Percentiles rank a stretch among this genome's conserved stretches.
phyloP scores from a whole-genome alignment of 768 basidiomycete species.

The Boletus bicolor region DNA sequence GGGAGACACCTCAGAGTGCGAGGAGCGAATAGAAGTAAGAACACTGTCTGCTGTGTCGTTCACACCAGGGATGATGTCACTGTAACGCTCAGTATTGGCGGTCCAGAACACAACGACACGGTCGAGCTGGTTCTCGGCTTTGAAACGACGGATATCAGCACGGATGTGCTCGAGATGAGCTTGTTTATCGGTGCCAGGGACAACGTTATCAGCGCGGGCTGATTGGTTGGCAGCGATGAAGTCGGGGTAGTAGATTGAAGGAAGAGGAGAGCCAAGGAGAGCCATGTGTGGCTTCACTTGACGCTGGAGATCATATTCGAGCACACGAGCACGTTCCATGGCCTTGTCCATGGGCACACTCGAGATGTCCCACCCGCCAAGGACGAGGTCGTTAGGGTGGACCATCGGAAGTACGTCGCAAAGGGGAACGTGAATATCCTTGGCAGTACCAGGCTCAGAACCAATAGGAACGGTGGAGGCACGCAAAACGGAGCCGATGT shows the following conservation, averaged over 20 bases:
- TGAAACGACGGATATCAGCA: slow-evolving; percentile 92
- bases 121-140: slow-evolving; percentile 76
- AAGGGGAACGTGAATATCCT: slow-evolving; percentile 90
- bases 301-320: slow-evolving; percentile 95
- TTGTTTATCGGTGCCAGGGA: slow-evolving; percentile 84
- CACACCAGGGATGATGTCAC: slow-evolving; percentile 88
- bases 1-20: slow-evolving; percentile 93
- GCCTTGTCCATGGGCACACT: slow-evolving; percentile 80
- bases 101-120: slow-evolving; percentile 97
- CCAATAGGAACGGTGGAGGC: slow-evolving; percentile 95
- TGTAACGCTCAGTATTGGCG: slow-evolving; percentile 97
- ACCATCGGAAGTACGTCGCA: slow-evolving; percentile 95
- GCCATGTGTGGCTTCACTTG: slow-evolving; percentile 89
- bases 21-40: slow-evolving; percentile 73
- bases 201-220: slow-evolving; percentile 89
- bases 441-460: slow-evolving; percentile 69
- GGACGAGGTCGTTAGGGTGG: slow-evolving; percentile 95
- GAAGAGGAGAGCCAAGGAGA: slow-evolving; percentile 75
- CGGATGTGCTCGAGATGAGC: slow-evolving; percentile 90
- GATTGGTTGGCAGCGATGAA: slow-evolving; percentile 99
- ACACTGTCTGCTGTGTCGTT: slow-evolving; percentile 93
- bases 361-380: slow-evolving; percentile 99
- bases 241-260: slow-evolving; percentile 95
- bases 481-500: slow-evolving; percentile 94
- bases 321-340: slow-evolving; percentile 89